A percentile compares a stretch with the other conserved stretches of the same genome.
Evolutionary conservation across 176 grass and related monocot species (phyloP).

Genomic region (Eremochloa ophiuroides): DNA sequence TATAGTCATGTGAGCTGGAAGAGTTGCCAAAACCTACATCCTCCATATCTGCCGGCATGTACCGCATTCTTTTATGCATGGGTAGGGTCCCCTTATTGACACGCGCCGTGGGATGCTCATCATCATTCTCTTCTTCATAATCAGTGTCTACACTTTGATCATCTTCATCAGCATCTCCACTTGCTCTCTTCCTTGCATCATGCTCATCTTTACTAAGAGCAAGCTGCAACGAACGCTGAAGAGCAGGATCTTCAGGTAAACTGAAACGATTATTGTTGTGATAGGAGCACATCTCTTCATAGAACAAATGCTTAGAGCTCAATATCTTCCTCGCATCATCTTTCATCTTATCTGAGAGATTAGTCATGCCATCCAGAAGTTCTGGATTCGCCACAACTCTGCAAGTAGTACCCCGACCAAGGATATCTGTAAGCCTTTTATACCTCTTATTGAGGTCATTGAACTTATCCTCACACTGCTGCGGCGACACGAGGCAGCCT

Average conservation of each 20-base stretch:
- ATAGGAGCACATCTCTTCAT: slow-evolving; percentile 73
- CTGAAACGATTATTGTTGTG: slow-evolving; percentile 50
- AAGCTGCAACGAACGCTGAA: slow-evolving; percentile 47
- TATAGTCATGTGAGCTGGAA: slow-evolving; percentile 35
- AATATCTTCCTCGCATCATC: slow-evolving; percentile 55
- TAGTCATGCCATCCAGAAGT: slow-evolving; percentile 44
- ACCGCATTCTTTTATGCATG: slow-evolving; percentile 42
- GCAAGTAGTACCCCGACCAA: slow-evolving; percentile 60
- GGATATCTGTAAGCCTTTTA: slow-evolving; percentile 61
- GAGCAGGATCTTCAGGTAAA: slow-evolving; percentile 52
- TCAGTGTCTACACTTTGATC: slow-evolving; percentile 44
- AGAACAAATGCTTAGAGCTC: slow-evolving; percentile 71
- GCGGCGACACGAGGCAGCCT: slow-evolving; percentile 57
- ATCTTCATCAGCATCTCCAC: slow-evolving; percentile 55
- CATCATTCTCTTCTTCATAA: slow-evolving; percentile 49
- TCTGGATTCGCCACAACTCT: slow-evolving; percentile 50
- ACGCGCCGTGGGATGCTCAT: slow-evolving; percentile 32
- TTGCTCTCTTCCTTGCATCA: slow-evolving; percentile 20
- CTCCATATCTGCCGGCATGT: slow-evolving; percentile 30
- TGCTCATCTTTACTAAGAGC: slow-evolving; percentile 57
- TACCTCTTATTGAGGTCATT: slow-evolving; percentile 83
- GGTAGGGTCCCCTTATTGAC: slow-evolving; percentile 18
- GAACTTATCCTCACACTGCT: slow-evolving; percentile 77
- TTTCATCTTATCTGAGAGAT: slow-evolving; percentile 54
- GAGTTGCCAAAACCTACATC: slow-evolving; percentile 42